A percentile compares a stretch with the other conserved stretches of the same genome.
These are phyloP conservation scores for Fimicolochytrium jonesii DNA, from an alignment of 192 early-diverging fungal genomes.

Conservation along the genomic window DNA sequence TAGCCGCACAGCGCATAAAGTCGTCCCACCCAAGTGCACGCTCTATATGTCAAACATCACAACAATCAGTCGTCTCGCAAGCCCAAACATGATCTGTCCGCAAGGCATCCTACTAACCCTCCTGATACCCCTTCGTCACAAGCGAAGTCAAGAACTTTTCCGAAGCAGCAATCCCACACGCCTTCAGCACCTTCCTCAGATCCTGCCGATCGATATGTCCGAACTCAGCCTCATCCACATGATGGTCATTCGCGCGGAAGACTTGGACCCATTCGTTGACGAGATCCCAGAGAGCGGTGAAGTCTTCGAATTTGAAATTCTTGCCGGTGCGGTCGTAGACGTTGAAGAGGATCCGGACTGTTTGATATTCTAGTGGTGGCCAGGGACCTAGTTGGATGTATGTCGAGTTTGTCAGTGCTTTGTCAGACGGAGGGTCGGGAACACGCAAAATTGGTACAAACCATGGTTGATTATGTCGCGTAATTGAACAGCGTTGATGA, in stretches of 20 bases:
- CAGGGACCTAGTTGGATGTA: conserved; percentile 15
- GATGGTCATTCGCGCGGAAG: conserved; percentile 15
- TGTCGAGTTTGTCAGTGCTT: no score
- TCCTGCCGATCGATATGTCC: conserved; percentile 10
- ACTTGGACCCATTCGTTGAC: conserved; percentile 11
- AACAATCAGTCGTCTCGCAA: no score
- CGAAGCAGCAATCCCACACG: conserved; percentile 4
- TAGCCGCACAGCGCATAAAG: conserved; percentile 12
- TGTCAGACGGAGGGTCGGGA: no score
- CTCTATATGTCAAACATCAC: no score
- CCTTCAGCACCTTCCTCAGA: conserved; percentile 11
- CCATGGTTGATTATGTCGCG: conserved; percentile 14
- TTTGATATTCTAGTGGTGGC: conserved; percentile 20
- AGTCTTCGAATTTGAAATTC: conserved; percentile 16
- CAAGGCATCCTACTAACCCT: no score
- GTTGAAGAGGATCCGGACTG: conserved; percentile 4
- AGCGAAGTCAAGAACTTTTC: conserved; percentile 11
- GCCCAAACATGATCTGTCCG: no score
- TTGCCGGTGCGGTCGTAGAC: conserved; percentile 13
- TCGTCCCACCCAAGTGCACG: conserved; percentile 24
- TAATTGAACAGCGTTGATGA: conserved; percentile 23
- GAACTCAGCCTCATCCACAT: conserved; percentile 17
- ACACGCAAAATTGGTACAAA: no score
- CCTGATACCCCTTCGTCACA: background rate
- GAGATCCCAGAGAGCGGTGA: conserved; percentile 9